Conservation (phyloP, 2,329 filamentous ascomycete genomes). For the Fusarium luffae region DNA sequence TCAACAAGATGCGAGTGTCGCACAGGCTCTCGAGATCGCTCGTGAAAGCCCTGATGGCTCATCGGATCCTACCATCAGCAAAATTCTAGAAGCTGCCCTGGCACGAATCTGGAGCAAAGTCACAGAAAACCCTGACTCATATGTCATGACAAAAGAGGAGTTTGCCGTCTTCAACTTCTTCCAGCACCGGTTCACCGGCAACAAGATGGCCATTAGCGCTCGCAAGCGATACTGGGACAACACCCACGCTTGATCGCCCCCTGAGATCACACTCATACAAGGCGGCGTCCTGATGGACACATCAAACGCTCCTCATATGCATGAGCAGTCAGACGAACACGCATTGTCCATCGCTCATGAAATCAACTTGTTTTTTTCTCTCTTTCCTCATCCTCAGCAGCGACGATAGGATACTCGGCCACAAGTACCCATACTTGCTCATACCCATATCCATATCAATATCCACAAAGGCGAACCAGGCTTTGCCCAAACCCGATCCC, state of each 20-base stretch:
- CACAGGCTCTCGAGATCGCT: conserved; percentile 78
- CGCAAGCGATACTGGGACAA: conserved; percentile 66
- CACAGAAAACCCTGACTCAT: conserved; percentile 71
- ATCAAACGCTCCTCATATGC: background rate
- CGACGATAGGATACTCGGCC: background rate
- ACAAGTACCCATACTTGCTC: background rate
- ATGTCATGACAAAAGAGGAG: conserved; percentile 80
- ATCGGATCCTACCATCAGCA: conserved; percentile 69
- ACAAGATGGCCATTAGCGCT: conserved; percentile 60
- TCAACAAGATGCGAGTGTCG: conserved; percentile 59
- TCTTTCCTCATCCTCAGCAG: background rate
- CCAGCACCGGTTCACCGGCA: conserved; percentile 71
- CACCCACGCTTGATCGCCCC: conserved; percentile 49
- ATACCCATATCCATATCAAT: background rate
- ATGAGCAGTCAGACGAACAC: background rate
- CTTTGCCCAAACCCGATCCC: conserved; percentile 1
- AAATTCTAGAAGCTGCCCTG: conserved; percentile 73
- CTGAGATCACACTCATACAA: conserved; percentile 14
- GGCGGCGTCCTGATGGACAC: conserved; percentile 2
- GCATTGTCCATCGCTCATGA: background rate
- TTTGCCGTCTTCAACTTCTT: conserved; percentile 91
- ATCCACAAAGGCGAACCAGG: background rate
- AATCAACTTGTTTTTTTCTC: background rate
- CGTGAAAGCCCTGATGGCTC: conserved; percentile 76
- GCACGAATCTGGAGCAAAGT: conserved; percentile 75